Percentiles rank a stretch among this genome's conserved stretches.
These are phyloP conservation scores for Microsporum audouinii DNA, from an alignment of 2,329 filamentous ascomycete species.

Conservation along the genomic window DNA sequence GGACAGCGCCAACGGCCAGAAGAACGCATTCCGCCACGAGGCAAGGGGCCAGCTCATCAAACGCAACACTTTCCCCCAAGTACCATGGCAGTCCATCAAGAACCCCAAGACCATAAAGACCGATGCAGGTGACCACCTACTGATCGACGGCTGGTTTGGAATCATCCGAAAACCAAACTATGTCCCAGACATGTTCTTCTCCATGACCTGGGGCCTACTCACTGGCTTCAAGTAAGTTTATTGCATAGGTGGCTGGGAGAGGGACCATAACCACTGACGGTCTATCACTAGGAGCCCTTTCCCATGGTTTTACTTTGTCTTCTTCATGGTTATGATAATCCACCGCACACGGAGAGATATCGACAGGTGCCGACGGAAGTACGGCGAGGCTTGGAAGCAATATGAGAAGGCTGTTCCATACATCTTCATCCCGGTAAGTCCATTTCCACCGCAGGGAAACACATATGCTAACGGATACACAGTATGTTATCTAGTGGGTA, in stretches of 20 bases:
- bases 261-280: background rate
- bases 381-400: constrained; percentile 70
- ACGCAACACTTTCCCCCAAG: constrained; percentile 74
- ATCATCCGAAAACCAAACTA: constrained; percentile 62
- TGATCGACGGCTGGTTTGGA: constrained; percentile 74
- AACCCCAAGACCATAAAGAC: constrained; percentile 71
- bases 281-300: constrained; percentile 50
- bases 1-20: constrained; percentile 86
- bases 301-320: constrained; percentile 79
- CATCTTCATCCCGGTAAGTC: constrained; percentile 65
- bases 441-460: background rate
- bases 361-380: constrained; percentile 61
- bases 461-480: background rate
- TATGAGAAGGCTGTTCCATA: constrained; percentile 73
- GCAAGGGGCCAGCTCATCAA: constrained; percentile 53
- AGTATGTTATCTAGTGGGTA: background rate
- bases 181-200: constrained; percentile 68
- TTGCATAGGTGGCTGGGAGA: background rate
- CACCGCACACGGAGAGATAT: constrained; percentile 69
- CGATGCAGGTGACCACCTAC: constrained; percentile 60
- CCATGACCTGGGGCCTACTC: constrained; percentile 64
- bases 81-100: constrained; percentile 71
- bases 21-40: constrained; percentile 77
- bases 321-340: constrained; percentile 68
- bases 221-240: constrained; percentile 51